Base-by-base conservation (phyloP, 164 flowering plant genomes). In the Tetracentron sinense region DNA sequence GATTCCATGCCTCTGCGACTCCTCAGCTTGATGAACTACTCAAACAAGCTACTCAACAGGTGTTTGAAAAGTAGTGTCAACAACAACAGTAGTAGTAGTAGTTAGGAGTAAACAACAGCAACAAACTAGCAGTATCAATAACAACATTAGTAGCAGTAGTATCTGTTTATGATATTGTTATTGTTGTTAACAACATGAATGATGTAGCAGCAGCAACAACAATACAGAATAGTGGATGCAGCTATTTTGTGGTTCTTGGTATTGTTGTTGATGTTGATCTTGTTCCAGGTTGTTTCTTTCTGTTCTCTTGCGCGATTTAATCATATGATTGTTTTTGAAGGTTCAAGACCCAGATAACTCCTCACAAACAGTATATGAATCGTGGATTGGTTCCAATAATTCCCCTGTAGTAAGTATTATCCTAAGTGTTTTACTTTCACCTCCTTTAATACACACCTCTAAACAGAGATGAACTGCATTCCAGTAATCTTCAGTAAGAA, bases 21-120 rank as follows among this genome's bases (percentile, higher is more conserved):
- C 92, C 96, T 42, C 96, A 89, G 73, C 81, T 86, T 60, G 96
- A 89, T 70, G 79, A 83, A 57, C 76, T 89, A 51, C 75, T 86
- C 60, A 77, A 71, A 73, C 67, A 78, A 72, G 82, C 82, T 60
- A 50, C 90, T 67, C 77, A 82, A 74, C 72, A 85, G 96, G 92
- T 88, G 64, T 28, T 10, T 27, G 50, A 33, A 31, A 25, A 25
- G 17, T 17, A 16, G 29, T 25, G 29, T 33, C 38, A 33, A 33
- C 38, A 33, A 33, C 38, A 33, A 4, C 38, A 33, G 23, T 49
- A 49, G 23, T 49, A 20, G 53, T n/a, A n/a, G n/a, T n/a, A n/a
- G n/a, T n/a, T n/a, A n/a, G n/a, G n/a, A n/a, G n/a, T n/a, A n/a
- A n/a, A n/a, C n/a, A n/a, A n/a, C n/a, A n/a, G n/a, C n/a, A n/a